Conservation (phyloP, 2,329 filamentous ascomycete species). For the Colletotrichum salicis region DNA sequence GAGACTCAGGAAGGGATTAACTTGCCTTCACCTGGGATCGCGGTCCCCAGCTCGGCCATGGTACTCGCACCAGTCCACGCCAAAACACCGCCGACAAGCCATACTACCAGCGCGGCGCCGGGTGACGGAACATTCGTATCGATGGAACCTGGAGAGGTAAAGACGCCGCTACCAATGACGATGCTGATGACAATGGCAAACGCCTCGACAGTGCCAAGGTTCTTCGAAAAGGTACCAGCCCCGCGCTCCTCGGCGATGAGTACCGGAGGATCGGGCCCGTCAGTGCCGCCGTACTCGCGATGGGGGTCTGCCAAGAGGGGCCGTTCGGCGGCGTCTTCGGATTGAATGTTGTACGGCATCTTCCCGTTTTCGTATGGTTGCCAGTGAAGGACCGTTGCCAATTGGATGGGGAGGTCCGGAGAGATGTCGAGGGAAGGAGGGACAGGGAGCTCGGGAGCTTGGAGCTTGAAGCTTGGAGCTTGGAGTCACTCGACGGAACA, state of each 20-base stretch:
- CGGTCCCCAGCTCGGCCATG: constrained; percentile 71
- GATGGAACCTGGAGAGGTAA: constrained; percentile 71
- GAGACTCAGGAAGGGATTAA: constrained; percentile 34
- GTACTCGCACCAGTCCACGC: constrained; percentile 73
- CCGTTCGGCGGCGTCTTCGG: constrained; percentile 11
- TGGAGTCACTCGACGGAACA: not conserved
- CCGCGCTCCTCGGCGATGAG: constrained; percentile 22
- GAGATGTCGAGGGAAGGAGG: constrained; percentile 5
- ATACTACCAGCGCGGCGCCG: constrained; percentile 66
- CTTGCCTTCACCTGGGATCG: constrained; percentile 68
- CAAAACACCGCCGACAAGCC: constrained; percentile 69
- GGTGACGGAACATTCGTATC: constrained; percentile 73
- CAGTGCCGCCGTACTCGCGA: constrained; percentile 26
- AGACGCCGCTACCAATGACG: constrained; percentile 73
- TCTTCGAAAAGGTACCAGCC: constrained; percentile 51
- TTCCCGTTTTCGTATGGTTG: not conserved
- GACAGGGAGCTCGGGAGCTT: constrained; percentile 24
- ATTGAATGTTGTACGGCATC: constrained; percentile 14
- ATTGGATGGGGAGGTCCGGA: constrained; percentile 2
- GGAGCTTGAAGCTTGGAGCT: constrained; percentile 9
- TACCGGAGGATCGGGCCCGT: constrained; percentile 15
- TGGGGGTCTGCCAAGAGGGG: constrained; percentile 32
- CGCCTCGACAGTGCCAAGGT: constrained; percentile 58
- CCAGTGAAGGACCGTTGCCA: constrained; percentile 1
- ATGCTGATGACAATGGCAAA: constrained; percentile 72